Conservation (phyloP, 495 filamentous ascomycete species). For the Xylaria castorea region DNA sequence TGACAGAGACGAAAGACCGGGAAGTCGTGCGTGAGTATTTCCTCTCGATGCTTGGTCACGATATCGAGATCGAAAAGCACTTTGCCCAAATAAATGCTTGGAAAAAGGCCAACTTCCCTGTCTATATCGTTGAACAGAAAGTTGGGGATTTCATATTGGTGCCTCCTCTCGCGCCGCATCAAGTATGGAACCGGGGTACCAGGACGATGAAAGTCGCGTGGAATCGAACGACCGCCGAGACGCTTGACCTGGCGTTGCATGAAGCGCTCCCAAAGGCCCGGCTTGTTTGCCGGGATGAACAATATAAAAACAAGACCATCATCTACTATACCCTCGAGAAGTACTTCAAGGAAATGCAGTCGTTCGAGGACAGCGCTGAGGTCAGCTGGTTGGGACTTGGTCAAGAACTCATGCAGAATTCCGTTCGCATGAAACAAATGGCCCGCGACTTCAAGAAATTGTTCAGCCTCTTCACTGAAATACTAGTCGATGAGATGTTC, state of each 20-base stretch:
- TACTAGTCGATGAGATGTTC: slow-evolving; percentile 87
- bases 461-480: slow-evolving; percentile 75
- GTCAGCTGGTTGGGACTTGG: slow-evolving; percentile 50
- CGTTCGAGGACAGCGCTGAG: slow-evolving; percentile 54
- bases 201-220: slow-evolving; percentile 96
- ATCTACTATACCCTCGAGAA: slow-evolving; percentile 82
- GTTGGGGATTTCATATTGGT: slow-evolving; percentile 95
- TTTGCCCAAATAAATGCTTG: slow-evolving; percentile 94
- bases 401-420: slow-evolving; percentile 54
- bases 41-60: slow-evolving; percentile 86
- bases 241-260: slow-evolving; percentile 79
- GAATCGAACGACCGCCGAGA: slow-evolving; percentile 96
- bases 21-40: slow-evolving; percentile 90
- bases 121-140: slow-evolving; percentile 90
- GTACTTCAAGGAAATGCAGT: slow-evolving; percentile 70
- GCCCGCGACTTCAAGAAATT: slow-evolving; percentile 79
- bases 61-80: slow-evolving; percentile 94
- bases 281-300: slow-evolving; percentile 95
- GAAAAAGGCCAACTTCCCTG: slow-evolving; percentile 89
- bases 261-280: slow-evolving; percentile 88
- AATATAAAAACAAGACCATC: slow-evolving; percentile 98
- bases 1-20: slow-evolving; percentile 92
- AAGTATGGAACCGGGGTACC: slow-evolving; percentile 97
- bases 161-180: slow-evolving; percentile 94
- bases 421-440: slow-evolving; percentile 68